Base-by-base conservation (phyloP, 495 filamentous ascomycete genomes). In the Beverwykella pulmonaria region DNA sequence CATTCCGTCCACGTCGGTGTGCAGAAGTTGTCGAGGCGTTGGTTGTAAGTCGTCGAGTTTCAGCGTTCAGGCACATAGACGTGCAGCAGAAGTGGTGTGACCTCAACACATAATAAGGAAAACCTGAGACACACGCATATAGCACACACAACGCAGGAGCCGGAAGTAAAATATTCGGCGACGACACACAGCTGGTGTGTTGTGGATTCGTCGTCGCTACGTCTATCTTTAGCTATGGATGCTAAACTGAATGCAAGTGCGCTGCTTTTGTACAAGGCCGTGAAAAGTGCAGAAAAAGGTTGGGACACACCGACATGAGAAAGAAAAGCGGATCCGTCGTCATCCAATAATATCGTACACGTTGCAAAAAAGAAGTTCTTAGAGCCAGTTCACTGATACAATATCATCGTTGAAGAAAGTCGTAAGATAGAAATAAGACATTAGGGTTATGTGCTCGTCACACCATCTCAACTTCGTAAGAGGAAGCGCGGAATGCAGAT, bases 251-350 rank as follows among this genome's bases (percentile, higher is more conserved):
- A 57, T 53, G 63, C 53, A 53, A 48, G 48, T 47, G 63, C 32
- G 32, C 32, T 63, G 65, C 58, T 68, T 68, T 68, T 68, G 60
- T 68, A 68, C 65, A 68, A 63, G 59, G 65, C 57, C 56, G 65
- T 61, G 52, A 53, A 29, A 25, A 36, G 5, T 36, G n/a, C 61
- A 27, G 32, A 59, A 63, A 27, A 29, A 15, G 34, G 34, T n/a
- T 54, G n/a, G 29, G 20, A n/a, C n/a, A n/a, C n/a, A n/a, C 23
- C 7, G 61, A 56, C 50, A 64, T 64, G 25, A 59, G 48, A 63
- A 60, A 53, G 19, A 23, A 29, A 62, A 59, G 25, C 17, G 53
- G 14, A 59, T n/a, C n/a, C n/a, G 30, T 12, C 3, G 8, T 44
- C 9, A 61, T 29, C 58, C 65, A 56, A 68, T 54, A 62, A 30